These are phyloP conservation scores for Malus hybrid DNA, from an alignment of 331 rosid species.

Conservation along the genomic window DNA sequence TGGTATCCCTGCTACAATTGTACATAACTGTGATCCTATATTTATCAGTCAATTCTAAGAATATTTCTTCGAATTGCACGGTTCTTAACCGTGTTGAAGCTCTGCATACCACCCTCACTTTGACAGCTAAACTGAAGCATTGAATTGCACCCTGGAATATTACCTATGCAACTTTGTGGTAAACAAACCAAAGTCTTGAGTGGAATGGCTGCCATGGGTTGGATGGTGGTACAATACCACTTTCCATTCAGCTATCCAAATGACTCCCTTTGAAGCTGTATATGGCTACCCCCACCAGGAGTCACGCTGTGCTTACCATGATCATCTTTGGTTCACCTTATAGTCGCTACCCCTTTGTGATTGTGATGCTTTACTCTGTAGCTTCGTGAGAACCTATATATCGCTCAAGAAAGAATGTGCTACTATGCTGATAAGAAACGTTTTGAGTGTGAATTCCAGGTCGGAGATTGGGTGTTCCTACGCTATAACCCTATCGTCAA, in stretches of 20 bases:
- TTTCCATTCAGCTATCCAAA: background rate
- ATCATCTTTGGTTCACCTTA: no score
- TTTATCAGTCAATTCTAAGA: background rate
- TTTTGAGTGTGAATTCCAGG: background rate
- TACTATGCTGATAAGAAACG: no score
- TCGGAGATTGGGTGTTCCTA: background rate
- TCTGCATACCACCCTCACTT: background rate
- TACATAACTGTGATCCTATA: background rate
- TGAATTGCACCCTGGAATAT: background rate
- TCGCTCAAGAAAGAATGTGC: background rate
- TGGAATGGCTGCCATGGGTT: background rate
- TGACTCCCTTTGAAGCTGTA: background rate
- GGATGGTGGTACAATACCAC: slow-evolving; percentile 10
- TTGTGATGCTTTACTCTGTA: no score
- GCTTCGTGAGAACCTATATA: no score
- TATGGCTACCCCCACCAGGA: background rate
- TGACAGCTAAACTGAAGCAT: background rate
- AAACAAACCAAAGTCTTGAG: background rate
- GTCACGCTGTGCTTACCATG: background rate
- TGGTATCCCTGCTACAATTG: background rate
- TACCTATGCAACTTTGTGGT: background rate
- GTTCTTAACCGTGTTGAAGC: background rate
- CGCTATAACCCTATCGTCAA: background rate
- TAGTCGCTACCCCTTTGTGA: no score
- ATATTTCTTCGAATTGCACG: background rate